Conservation (phyloP, 306 rosid species). For the Mimosa pudica region DNA sequence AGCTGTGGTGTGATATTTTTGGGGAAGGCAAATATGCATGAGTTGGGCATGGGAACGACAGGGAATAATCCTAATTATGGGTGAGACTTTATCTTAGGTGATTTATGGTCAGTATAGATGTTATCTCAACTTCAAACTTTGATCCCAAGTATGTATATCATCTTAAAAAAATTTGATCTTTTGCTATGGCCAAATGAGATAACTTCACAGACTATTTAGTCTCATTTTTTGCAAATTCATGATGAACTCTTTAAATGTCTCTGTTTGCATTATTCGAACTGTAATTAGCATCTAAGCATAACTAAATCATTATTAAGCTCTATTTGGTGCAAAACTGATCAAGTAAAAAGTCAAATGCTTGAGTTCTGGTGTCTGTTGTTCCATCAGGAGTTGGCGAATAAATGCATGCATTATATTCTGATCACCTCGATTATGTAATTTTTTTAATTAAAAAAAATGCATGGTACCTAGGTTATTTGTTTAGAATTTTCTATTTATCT, state of each 20-base stretch:
- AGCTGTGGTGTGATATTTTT: constrained; percentile 83
- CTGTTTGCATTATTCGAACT: constrained; percentile 25
- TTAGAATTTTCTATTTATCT: not conserved
- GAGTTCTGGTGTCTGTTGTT: not conserved
- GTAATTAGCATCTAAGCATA: constrained; percentile 8
- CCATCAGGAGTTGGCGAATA: not conserved
- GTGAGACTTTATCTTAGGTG: constrained; percentile 46
- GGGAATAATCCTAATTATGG: constrained; percentile 93
- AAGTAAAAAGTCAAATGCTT: constrained; percentile 23
- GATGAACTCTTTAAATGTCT: constrained; percentile 3
- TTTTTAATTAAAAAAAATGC: not conserved
- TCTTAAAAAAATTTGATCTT: too few relatives aligned
- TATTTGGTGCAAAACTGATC: constrained; percentile 3
- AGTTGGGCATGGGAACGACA: constrained; percentile 96
- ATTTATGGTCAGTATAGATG: constrained; percentile 29
- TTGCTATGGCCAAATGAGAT: too few relatives aligned
- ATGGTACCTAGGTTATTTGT: not conserved
- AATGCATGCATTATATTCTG: not conserved
- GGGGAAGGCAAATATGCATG: constrained; percentile 98
- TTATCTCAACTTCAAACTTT: constrained; percentile 19
- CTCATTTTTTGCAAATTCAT: not conserved
- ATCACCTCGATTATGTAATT: not conserved
- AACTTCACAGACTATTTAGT: not conserved
- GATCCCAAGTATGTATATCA: not conserved
- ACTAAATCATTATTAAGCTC: constrained; percentile 12